phyloP scores from a whole-genome alignment of 176 grass and related monocot species.

The Bolboschoenus planiculmis region DNA sequence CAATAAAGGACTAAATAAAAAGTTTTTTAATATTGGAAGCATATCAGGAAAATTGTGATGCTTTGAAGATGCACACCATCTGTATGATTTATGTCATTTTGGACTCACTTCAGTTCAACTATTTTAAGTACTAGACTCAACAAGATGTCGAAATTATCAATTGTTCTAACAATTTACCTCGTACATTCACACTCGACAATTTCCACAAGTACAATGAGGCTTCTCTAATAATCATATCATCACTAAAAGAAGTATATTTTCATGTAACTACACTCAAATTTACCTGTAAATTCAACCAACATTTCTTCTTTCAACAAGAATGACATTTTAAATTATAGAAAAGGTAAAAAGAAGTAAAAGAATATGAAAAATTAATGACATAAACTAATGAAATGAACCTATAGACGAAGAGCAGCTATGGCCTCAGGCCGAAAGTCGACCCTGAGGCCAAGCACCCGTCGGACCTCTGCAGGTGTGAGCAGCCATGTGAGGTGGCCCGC shows the following conservation, averaged over 20 bases:
- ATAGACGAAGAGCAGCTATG: constrained; percentile 82
- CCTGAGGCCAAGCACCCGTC: constrained; percentile 73
- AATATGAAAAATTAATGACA: background rate
- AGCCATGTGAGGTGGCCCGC: constrained; percentile 90
- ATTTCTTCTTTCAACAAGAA: background rate
- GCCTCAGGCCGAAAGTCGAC: constrained; percentile 87
- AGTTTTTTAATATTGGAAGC: background rate
- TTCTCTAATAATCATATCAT: background rate
- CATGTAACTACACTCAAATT: background rate
- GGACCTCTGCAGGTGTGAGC: constrained; percentile 83
- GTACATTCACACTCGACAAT: background rate
- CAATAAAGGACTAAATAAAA: background rate
- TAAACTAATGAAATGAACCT: constrained; percentile 22
- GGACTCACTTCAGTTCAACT: background rate
- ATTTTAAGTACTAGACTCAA: background rate
- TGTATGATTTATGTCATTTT: background rate
- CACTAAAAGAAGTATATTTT: background rate
- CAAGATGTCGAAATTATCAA: background rate
- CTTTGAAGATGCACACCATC: background rate
- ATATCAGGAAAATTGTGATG: background rate
- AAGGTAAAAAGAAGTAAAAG: background rate
- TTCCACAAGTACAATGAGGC: constrained; percentile 3
- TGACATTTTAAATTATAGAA: background rate
- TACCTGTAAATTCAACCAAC: background rate
- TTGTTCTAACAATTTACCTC: background rate